Evolutionary conservation across 2,329 filamentous ascomycete genomes (phyloP), one percentile per base, ranked within the genome.

Genomic region (Calonectria pseudoreteaudii): DNA sequence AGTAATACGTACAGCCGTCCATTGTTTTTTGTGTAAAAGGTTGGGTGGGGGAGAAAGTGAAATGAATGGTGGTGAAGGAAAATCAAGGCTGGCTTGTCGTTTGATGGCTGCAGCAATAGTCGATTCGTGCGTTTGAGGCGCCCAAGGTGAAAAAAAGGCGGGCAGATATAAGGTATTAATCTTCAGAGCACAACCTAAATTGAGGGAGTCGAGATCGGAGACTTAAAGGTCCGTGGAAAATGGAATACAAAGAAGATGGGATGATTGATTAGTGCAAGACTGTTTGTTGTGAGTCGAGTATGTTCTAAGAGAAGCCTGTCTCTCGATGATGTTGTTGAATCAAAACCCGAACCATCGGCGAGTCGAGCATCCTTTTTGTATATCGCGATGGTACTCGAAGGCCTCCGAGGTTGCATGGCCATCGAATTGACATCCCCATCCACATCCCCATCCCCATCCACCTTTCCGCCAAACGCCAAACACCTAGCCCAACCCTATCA

Each of bases 361-460:
- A 76, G 60, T 73, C 60, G 65, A 70, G 74, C 75, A 80, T 78
- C 77, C 80, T 79, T 81, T 81, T 80, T 81, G 80, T 81, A 81
- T 80, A 81, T 80, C 78, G 75, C 75, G 70, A 80, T 75, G 68
- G 67, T 71, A 34, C 72, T 75, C 74, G 78, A 80, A 80, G 78
- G 79, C 79, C 79, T 80, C 79, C 79, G 74, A 73, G 23, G 20
- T 28, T 62, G 56, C 36, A 62, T 62, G 56, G 34, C 16, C 56
- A 62, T 62, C 26, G 34, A 41, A 34, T 73, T 70, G 36, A 62
- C n/a, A n/a, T n/a, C n/a, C n/a, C 64, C 75, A 77, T 68, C 72
- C 74, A 38, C 58, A 77, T 80, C 74, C 78, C 71, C 65, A 73
- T 72, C 64, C 65, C 71, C 75, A 78, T 70, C 72, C 73, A 49